These are phyloP conservation scores for Globisporangium cylindrosporum DNA, from an alignment of 352 stramenopile species.

Conservation along the genomic window DNA sequence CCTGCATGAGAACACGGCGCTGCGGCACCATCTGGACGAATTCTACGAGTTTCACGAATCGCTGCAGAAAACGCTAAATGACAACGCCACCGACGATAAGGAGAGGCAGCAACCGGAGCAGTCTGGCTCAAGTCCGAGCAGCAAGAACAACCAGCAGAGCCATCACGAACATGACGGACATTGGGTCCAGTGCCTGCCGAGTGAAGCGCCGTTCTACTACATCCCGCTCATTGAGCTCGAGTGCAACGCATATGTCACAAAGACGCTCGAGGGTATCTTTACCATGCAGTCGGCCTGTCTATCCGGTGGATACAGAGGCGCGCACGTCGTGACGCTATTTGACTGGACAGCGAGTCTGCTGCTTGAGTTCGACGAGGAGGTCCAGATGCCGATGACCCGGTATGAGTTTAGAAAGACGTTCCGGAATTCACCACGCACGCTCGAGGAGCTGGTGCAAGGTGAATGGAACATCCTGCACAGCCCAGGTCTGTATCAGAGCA, in stretches of 20 bases:
- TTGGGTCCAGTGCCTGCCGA: slow-evolving; percentile 7
- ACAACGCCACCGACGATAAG: not conserved
- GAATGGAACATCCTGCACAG: slow-evolving; percentile 14
- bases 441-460: not conserved
- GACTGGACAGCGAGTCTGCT: not conserved
- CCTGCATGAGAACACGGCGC: slow-evolving; percentile 35
- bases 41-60: slow-evolving; percentile 23
- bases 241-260: slow-evolving; percentile 12
- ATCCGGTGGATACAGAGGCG: not conserved
- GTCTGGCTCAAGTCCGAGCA: not conserved
- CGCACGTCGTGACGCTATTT: not conserved
- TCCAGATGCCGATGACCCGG: not conserved
- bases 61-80: slow-evolving; percentile 8
- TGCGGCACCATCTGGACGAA: slow-evolving; percentile 24
- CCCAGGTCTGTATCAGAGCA: slow-evolving; percentile 4
- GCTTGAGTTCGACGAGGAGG: not conserved
- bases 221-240: slow-evolving; percentile 30
- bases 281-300: not conserved
- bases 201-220: slow-evolving; percentile 35
- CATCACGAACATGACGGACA: not conserved
- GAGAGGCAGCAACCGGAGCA: not conserved
- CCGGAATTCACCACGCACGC: not conserved
- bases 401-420: slow-evolving; percentile 16
- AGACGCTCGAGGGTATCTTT: not conserved
- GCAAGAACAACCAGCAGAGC: not conserved